These are phyloP conservation scores for Skeletonema marinoi DNA, from an alignment of 108 stramenopile species.

Conservation along the genomic window DNA sequence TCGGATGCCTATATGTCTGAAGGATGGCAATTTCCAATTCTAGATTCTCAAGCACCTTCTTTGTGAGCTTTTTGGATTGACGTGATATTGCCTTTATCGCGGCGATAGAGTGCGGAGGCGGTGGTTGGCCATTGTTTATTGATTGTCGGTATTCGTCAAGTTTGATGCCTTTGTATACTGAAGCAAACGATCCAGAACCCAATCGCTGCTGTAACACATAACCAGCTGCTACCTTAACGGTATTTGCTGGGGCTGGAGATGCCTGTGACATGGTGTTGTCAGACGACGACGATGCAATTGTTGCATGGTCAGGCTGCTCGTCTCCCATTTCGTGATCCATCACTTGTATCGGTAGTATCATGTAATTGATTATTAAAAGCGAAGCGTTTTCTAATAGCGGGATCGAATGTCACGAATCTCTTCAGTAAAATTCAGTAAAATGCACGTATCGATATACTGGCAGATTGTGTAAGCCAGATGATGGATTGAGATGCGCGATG, in stretches of 20 bases:
- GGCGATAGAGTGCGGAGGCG: constrained; percentile 47
- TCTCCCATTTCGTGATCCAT: constrained; percentile 1
- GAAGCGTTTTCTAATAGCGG: not conserved
- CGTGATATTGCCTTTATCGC: constrained; percentile 95
- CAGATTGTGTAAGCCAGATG: not conserved
- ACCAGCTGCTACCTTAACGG: constrained; percentile 62
- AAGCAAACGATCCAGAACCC: constrained; percentile 81
- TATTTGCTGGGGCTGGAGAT: constrained; percentile 9
- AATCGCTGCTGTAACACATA: constrained; percentile 70
- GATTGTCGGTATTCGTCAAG: constrained; percentile 14
- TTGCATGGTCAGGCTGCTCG: not conserved
- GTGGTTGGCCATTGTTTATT: constrained; percentile 19
- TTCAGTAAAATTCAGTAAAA: not conserved
- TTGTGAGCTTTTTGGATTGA: constrained; percentile 81
- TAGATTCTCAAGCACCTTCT: constrained; percentile 95
- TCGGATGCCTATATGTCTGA: constrained; percentile 87
- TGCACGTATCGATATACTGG: no score
- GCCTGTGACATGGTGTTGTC: constrained; percentile 7
- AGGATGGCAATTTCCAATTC: constrained; percentile 97
- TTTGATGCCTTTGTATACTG: constrained; percentile 83
- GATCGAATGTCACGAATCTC: not conserved
- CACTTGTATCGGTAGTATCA: constrained; percentile 2
- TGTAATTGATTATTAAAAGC: not conserved
- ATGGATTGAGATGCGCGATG: not conserved
- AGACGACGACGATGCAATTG: constrained; percentile 6